These are phyloP conservation scores for Heliosperma pusillum DNA, from an alignment of 148 eudicot species.

Conservation along the genomic window DNA sequence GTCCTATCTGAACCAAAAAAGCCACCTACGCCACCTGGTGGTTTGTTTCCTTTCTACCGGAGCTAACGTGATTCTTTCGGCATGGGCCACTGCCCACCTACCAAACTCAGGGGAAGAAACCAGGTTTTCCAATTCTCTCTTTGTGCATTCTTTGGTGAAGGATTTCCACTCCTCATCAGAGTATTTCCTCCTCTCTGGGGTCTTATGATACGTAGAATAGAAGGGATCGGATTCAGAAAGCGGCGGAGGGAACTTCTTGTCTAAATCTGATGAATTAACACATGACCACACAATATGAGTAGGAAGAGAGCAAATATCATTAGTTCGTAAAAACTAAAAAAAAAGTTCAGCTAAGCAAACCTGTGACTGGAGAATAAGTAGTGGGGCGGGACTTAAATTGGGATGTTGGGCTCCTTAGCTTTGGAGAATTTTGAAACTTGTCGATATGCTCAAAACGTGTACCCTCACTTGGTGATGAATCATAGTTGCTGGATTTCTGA, in stretches of 20 bases:
- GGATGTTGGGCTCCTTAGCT: slow-evolving; percentile 30
- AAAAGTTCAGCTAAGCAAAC: slow-evolving; percentile 26
- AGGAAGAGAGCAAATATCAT: neutral
- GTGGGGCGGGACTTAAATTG: slow-evolving; percentile 27
- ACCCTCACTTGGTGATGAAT: slow-evolving; percentile 34
- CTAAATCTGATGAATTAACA: slow-evolving; percentile 35
- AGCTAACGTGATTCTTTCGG: slow-evolving; percentile 72
- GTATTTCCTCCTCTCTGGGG: slow-evolving; percentile 53
- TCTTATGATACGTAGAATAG: slow-evolving; percentile 69
- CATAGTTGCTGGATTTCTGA: slow-evolving; percentile 28
- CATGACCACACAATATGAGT: neutral
- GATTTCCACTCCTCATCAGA: slow-evolving; percentile 71
- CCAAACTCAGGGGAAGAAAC: slow-evolving; percentile 89
- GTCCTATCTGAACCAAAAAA: slow-evolving; percentile 44
- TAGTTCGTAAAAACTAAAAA: neutral
- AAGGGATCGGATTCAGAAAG: slow-evolving; percentile 46
- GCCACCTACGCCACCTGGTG: slow-evolving; percentile 40
- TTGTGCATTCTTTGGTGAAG: slow-evolving; percentile 68
- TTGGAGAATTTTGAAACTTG: slow-evolving; percentile 29
- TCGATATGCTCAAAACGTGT: slow-evolving; percentile 20
- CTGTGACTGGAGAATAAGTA: slow-evolving; percentile 28
- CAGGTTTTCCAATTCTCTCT: slow-evolving; percentile 72
- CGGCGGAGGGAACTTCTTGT: slow-evolving; percentile 24
- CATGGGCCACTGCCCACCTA: slow-evolving; percentile 84
- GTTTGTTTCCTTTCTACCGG: slow-evolving; percentile 39